A percentile compares a stretch with the other conserved stretches of the same genome.
Conservation (phyloP, 2,329 filamentous ascomycete species). For the Pseudohalonectria lignicola region DNA sequence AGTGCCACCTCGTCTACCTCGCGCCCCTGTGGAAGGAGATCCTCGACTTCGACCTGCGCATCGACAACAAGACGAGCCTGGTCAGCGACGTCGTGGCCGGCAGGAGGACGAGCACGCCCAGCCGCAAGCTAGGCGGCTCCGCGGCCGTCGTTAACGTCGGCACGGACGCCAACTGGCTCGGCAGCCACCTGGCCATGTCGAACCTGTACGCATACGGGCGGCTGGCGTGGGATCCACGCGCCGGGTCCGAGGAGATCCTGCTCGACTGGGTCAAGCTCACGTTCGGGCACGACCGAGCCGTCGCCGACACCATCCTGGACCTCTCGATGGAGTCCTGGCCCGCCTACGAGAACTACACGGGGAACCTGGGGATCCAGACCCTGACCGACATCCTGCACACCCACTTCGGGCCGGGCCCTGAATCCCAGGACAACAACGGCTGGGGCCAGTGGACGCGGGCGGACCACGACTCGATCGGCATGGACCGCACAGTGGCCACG, state of each 20-base stretch:
- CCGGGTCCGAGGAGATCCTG: conserved; percentile 36
- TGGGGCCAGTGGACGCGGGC: conserved; percentile 68
- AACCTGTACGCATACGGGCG: conserved; percentile 62
- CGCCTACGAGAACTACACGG: conserved; percentile 59
- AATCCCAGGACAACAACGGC: conserved; percentile 53
- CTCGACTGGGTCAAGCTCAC: conserved; percentile 59
- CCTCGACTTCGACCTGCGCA: conserved; percentile 54
- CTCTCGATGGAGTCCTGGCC: conserved; percentile 62
- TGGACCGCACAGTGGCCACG: conserved; percentile 60
- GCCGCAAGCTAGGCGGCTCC: conserved; percentile 45
- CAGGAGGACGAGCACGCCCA: conserved; percentile 32
- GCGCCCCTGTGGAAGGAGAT: conserved; percentile 59
- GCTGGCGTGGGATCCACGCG: conserved; percentile 51
- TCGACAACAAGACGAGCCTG: conserved; percentile 42
- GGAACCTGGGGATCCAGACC: conserved; percentile 60
- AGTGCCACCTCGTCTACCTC: conserved; percentile 57
- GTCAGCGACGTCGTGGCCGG: conserved; percentile 52
- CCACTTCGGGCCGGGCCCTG: conserved; percentile 58
- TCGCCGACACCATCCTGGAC: conserved; percentile 47
- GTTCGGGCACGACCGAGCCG: conserved; percentile 41
- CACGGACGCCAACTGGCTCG: conserved; percentile 55
- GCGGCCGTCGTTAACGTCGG: conserved; percentile 60
- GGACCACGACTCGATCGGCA: conserved; percentile 47
- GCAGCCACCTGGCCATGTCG: conserved; percentile 58
- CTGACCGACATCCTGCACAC: conserved; percentile 56